phyloP scores from a whole-genome alignment of 1,284 basidiomycete genomes.

The Laetiporus sulphureus region DNA sequence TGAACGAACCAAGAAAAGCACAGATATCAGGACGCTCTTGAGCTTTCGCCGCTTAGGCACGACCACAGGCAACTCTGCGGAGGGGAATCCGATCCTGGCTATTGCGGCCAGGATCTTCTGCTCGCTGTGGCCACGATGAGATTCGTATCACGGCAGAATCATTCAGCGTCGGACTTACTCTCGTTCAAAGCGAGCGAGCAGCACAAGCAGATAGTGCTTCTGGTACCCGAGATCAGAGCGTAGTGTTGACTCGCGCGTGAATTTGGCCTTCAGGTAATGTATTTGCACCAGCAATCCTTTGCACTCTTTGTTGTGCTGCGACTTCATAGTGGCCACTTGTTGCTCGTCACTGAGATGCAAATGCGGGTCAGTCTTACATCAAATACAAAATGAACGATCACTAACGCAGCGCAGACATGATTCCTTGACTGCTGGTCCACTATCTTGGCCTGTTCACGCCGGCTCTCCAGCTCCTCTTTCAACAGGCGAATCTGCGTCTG shows the following conservation, averaged over 20 bases:
- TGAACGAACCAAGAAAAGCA: conserved; percentile 64
- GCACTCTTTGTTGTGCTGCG: conserved; percentile 77
- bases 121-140: conserved; percentile 43
- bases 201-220: conserved; percentile 72
- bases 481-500: conserved; percentile 59
- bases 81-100: conserved; percentile 68
- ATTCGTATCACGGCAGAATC: too few relatives aligned
- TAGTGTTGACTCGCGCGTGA: conserved; percentile 78
- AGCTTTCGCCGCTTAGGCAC: conserved; percentile 40
- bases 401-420: conserved; percentile 49
- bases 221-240: conserved; percentile 81
- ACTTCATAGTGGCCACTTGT: conserved; percentile 48
- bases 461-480: conserved; percentile 60
- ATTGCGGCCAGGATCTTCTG: conserved; percentile 74
- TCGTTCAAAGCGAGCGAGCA: conserved; percentile 62
- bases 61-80: conserved; percentile 23
- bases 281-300: conserved; percentile 88
- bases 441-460: conserved; percentile 40
- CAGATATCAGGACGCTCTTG: conserved; percentile 50
- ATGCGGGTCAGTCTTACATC: neutral
- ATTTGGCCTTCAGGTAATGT: conserved; percentile 88
- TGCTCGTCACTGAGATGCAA: conserved; percentile 37
- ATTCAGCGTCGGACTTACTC: conserved; percentile 66
- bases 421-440: conserved; percentile 39
- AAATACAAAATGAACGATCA: conserved; percentile 2